phyloP scores from a whole-genome alignment of 1,284 basidiomycete species.

The Leccinum pachyderme region DNA sequence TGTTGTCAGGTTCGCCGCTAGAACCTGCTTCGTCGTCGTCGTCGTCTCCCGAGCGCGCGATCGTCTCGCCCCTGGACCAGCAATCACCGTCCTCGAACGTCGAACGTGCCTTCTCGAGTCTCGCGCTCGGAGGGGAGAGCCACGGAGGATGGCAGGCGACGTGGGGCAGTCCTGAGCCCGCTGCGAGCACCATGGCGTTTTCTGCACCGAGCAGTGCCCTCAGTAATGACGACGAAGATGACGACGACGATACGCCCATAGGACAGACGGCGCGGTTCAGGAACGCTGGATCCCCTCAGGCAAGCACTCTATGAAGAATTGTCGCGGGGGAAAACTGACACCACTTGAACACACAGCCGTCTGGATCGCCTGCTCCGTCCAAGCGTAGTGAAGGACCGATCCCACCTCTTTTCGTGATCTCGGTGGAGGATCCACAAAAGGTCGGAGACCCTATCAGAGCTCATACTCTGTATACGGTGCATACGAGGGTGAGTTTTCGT shows the following conservation, averaged over 20 bases:
- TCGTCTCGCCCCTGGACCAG: constrained; percentile 56
- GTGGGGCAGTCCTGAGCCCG: constrained; percentile 36
- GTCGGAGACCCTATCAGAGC: constrained; percentile 90
- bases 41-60: constrained; percentile 30
- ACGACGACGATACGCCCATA: constrained; percentile 74
- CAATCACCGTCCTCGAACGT: constrained; percentile 33
- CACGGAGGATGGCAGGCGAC: constrained; percentile 56
- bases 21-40: constrained; percentile 20
- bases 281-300: constrained; percentile 32
- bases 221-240: constrained; percentile 55
- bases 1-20: constrained; percentile 19
- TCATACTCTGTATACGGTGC: constrained; percentile 94
- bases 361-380: constrained; percentile 16
- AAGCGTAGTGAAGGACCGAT: constrained; percentile 41
- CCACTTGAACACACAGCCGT: constrained; percentile 12
- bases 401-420: constrained; percentile 71
- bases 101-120: constrained; percentile 53
- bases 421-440: constrained; percentile 90
- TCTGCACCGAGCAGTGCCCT: constrained; percentile 12
- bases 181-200: constrained; percentile 6
- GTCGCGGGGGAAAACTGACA: constrained; percentile 1
- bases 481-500: constrained; percentile 64
- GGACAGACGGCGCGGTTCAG: constrained; percentile 48
- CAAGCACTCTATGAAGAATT: constrained; percentile 2
- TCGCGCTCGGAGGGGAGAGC: constrained; percentile 62